These are phyloP conservation scores for Talaromyces rugulosus DNA, from an alignment of 2,329 filamentous ascomycete species.

Conservation along the genomic window DNA sequence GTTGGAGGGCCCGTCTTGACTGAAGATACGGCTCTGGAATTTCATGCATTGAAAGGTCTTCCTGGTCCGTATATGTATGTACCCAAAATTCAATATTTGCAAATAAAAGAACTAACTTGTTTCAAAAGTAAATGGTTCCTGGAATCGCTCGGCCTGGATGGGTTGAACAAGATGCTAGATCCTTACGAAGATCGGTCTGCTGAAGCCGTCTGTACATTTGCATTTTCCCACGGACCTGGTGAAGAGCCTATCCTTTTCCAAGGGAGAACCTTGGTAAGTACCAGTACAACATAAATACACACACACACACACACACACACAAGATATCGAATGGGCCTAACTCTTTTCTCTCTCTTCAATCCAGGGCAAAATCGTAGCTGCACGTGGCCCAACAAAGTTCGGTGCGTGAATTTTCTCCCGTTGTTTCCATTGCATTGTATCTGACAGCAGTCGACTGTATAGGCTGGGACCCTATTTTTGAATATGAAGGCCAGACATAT, in stretches of 20 bases:
- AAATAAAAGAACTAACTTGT: not conserved
- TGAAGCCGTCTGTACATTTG: slow-evolving; percentile 94
- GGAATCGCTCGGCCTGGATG: slow-evolving; percentile 71
- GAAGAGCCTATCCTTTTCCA: slow-evolving; percentile 85
- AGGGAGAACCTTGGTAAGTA: slow-evolving; percentile 68
- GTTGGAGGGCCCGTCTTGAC: slow-evolving; percentile 83
- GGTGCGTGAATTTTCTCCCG: slow-evolving; percentile 48
- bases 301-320: not conserved
- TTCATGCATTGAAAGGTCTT: slow-evolving; percentile 82
- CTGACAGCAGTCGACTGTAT: slow-evolving; percentile 1
- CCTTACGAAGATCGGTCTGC: slow-evolving; percentile 88
- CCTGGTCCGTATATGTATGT: slow-evolving; percentile 89
- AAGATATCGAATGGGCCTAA: not conserved
- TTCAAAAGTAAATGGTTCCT: slow-evolving; percentile 84
- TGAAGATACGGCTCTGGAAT: slow-evolving; percentile 93
- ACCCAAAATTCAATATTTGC: slow-evolving; percentile 29
- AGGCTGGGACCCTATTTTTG: slow-evolving; percentile 97
- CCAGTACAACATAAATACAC: not conserved
- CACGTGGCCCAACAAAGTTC: slow-evolving; percentile 75
- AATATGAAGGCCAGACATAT: slow-evolving; percentile 86
- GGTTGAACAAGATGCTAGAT: slow-evolving; percentile 84
- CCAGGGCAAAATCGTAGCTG: slow-evolving; percentile 75
- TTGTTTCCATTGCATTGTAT: not conserved
- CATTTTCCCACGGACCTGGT: slow-evolving; percentile 80
- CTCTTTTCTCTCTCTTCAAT: not conserved